Evolutionary conservation across 2,329 filamentous ascomycete species (phyloP), one percentile per base, ranked within the genome.

Genomic region (Aspergillus ochraceus): DNA sequence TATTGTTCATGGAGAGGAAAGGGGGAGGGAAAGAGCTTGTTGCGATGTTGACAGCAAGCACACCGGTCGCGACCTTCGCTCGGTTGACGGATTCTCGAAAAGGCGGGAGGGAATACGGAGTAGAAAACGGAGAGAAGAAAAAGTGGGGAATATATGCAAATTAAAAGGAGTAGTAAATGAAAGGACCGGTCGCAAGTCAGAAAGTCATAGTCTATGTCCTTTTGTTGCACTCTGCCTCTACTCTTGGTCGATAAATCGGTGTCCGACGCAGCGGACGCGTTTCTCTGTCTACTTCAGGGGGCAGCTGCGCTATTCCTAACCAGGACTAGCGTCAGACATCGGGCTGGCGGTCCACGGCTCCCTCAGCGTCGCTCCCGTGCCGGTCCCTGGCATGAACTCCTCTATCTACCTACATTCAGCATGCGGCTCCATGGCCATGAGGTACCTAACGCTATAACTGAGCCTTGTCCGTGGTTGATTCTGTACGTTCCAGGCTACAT

Each of bases 1-100:
- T 60, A 54, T 59, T 56, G 67, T 62, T 70, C 76, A 78, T 78
- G 63, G 70, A 73, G 62, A 60, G 52, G 29, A 53, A 46, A 26
- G 39, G 36, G n/a, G 50, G 30, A 14, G 22, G 47, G 30, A 20
- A 45, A 6, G 19, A 58, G 20, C 29, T 26, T 22, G 45, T 30
- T 39, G 32, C 30, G 63, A 49, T 57, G 55, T 58, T 62, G 61
- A 58, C 55, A 55, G 42, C 42, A 57, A 46, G 60, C 45, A 47
- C 36, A 42, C 17, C 36, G 52, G 52, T 56, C 60, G 66, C 63
- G 64, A 58, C 58, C 12, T 42, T 42, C 36, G 45, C 19, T 47
- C 53, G 55, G 49, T 52, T 47, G 22, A 52, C 47, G 52, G 39
- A 24, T n/a, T 49, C 30, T 42, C 46, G 26, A 47, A 24, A 17